Percentiles rank a stretch among this genome's conserved stretches.
Conservation (phyloP, 352 stramenopile species). For the Globisporangium recalcitrans region DNA sequence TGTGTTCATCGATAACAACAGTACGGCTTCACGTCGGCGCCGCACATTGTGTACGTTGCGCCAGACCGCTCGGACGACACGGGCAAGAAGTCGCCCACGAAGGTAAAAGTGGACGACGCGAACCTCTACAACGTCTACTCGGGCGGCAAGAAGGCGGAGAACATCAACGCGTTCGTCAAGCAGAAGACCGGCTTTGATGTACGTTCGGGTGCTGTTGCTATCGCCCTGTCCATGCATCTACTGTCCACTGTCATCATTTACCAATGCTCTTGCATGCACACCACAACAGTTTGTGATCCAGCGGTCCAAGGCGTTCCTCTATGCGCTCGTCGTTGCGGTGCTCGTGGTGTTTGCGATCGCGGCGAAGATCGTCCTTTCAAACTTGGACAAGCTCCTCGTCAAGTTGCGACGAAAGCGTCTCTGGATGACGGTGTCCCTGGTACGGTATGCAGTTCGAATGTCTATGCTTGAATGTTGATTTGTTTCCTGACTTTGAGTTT, state of each 20-base stretch:
- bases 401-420: constrained; percentile 78
- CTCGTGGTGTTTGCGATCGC: constrained; percentile 32
- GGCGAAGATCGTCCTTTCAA: constrained; percentile 54
- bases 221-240: not conserved
- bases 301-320: constrained; percentile 67
- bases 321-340: constrained; percentile 31
- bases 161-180: constrained; percentile 68
- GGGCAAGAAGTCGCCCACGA: constrained; percentile 41
- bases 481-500: not conserved
- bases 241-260: not conserved
- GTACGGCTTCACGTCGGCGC: constrained; percentile 78
- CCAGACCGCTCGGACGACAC: constrained; percentile 53
- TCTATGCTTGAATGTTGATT: not conserved
- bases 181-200: constrained; percentile 83
- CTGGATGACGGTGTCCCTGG: constrained; percentile 84
- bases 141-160: constrained; percentile 61
- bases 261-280: not conserved
- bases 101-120: constrained; percentile 41
- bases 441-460: constrained; percentile 11
- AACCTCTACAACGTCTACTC: constrained; percentile 82
- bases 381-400: constrained; percentile 65
- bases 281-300: constrained; percentile 40
- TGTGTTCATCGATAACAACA: constrained; percentile 10
- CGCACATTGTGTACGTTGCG: constrained; percentile 68
- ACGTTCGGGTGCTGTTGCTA: constrained; percentile 4